Evolutionary conservation across 371 early-diverging fungal genomes (phyloP).

Genomic region (Mucor lusitanicus): DNA sequence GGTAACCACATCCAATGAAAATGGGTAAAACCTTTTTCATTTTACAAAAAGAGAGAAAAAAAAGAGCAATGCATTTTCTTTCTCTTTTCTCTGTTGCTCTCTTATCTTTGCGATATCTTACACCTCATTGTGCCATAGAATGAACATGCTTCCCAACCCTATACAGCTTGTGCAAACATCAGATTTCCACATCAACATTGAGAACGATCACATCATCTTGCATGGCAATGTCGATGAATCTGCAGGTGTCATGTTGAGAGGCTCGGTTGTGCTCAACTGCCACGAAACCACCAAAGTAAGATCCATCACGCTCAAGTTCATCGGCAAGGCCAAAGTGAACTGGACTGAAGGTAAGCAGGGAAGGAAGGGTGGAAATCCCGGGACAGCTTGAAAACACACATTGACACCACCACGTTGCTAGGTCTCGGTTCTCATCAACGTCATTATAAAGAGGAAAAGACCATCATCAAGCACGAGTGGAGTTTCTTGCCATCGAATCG

Average conservation of each 20-base stretch:
- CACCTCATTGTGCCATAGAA: not conserved
- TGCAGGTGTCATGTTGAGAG: constrained; percentile 49
- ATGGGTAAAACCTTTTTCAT: not conserved
- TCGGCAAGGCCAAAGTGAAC: constrained; percentile 44
- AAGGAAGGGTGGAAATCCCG: not conserved
- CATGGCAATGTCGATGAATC: constrained; percentile 50
- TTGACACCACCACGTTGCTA: constrained; percentile 1
- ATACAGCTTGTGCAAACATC: constrained; percentile 41
- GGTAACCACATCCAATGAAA: constrained; percentile 1
- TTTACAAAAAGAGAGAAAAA: not conserved
- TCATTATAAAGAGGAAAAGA: constrained; percentile 43
- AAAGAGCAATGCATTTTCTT: not conserved
- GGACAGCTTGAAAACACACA: not conserved
- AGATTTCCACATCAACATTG: constrained; percentile 44
- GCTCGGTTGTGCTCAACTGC: constrained; percentile 41
- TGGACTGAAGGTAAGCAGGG: constrained; percentile 52
- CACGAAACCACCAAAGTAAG: constrained; percentile 46
- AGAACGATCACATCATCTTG: constrained; percentile 43
- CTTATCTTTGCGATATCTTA: not conserved
- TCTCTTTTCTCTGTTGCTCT: not conserved
- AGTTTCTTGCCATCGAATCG: constrained; percentile 36
- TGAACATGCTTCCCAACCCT: constrained; percentile 20
- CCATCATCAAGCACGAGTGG: constrained; percentile 51
- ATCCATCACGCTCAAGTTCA: constrained; percentile 40
- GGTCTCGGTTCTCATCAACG: constrained; percentile 50